Base-by-base conservation (phyloP, 768 basidiomycete species). In the Russula dissimulans region DNA sequence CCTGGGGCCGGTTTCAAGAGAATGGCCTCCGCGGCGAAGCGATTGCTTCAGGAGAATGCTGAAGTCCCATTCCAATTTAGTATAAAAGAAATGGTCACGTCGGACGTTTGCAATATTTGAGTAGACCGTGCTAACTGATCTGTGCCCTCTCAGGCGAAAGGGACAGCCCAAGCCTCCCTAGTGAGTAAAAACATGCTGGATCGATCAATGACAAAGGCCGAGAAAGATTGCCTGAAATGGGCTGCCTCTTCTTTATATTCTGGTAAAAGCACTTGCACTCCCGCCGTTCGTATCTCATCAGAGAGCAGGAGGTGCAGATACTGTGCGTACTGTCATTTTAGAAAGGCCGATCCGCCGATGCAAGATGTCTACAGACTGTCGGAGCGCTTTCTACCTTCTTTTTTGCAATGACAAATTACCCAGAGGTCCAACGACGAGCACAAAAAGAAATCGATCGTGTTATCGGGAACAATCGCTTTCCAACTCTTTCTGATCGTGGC, bases 401-500 rank as follows among this genome's bases (percentile, higher is more conserved):
- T 45, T 54, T 69, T 1, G 67, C 69, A 7, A 67, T 70, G 67
- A 59, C 66, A 9, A 56, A 67, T 8, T 62, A 65, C 57, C 71
- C 71, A 0, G 60, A 71, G 14, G 62, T 61, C 5, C 71, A 70
- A 51, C 43, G 45, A 34, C 59, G 57, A 45, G 69, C 69, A 0
- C 71, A 69, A 45, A 67, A 47, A 22, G 71, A 72, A 56, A 61
- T 72, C 18, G 69, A 71, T 56, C n/a, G 42, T 29, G 65, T 67
- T 1, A 43, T 60, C 4, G 67, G 65, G 5, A 42, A 22, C 15
- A 44, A 53, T 10, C 47, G 63, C n/a, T 55, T 67, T n/a, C 65
- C 68, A 0, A 61, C 61, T 2, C 57, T 58, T 22, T 54, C 42
- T 5, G 70, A 70, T 51, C 60, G 65, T 36, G 36, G 42, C 22